phyloP scores from a whole-genome alignment of 257 asterid genomes.

The Paraleonurus japonicus region DNA sequence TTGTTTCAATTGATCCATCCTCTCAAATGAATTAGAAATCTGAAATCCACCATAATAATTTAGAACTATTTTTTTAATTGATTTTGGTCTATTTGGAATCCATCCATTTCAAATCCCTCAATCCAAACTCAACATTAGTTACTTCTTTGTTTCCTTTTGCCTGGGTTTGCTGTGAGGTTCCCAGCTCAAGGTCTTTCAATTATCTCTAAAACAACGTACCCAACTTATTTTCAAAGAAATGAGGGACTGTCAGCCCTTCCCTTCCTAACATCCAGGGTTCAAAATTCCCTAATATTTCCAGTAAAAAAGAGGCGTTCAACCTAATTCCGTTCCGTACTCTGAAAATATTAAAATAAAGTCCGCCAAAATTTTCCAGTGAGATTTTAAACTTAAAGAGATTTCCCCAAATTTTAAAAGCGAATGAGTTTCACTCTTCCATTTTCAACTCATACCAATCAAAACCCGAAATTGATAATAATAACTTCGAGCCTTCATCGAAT shows the following conservation, averaged over 20 bases:
- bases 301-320: background rate
- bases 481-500: background rate
- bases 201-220: background rate
- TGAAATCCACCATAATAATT: background rate
- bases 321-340: background rate
- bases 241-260: background rate
- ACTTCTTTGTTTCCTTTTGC: background rate
- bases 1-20: background rate
- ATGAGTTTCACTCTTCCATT: conserved; percentile 5
- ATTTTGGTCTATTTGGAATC: background rate
- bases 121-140: background rate
- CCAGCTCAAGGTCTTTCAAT: conserved; percentile 1
- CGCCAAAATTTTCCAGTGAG: background rate
- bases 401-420: background rate
- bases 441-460: background rate
- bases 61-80: background rate
- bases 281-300: background rate
- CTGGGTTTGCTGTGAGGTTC: background rate
- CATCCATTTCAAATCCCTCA: background rate
- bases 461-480: background rate
- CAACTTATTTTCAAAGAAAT: background rate
- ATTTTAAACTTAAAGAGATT: background rate
- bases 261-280: background rate
- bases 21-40: background rate
- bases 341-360: background rate